Evolutionary conservation across 1,139 yeast species (phyloP), one percentile per base, ranked within the genome.

Genomic region (Meyerozyma guilliermondii): DNA sequence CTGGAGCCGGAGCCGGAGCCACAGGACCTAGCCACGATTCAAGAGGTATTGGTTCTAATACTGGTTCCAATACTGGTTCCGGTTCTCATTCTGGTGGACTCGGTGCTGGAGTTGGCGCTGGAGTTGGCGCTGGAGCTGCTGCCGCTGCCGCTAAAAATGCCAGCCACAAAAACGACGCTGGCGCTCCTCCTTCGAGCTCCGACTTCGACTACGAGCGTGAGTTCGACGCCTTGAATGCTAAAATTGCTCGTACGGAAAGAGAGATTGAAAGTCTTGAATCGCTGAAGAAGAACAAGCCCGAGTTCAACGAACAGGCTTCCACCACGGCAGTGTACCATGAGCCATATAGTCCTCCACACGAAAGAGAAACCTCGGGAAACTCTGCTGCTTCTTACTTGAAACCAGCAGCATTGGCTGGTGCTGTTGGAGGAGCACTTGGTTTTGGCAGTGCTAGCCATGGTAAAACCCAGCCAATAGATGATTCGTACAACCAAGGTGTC

Each of bases 241-340:
- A 60, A 42, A 59, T 61, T 28, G 55, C 50, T 35, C 45, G 48
- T 17, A 61, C 66, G n/a, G 60, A 60, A 45, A 43, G 47, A n/a
- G 62, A 60, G 43, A 53, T 61, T 22, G 61, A 60, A 13, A 44
- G 46, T n/a, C 52, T 59, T 46, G 46, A 51, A 16, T 22, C 24
- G 14, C 5, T 5, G 22, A 16, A 33, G 6, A 11, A 33, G 14
- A 10, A 11, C 24, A 33, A 33, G 23, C 13, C 35, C 11, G 26
- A 27, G n/a, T 10, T 28, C 22, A 30, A 9, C 28, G 39, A 42
- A 33, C 50, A 56, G 30, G 53, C 52, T 6, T 53, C 60, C 7
- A 50, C 56, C 28, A 50, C 49, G 10, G 58, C 60, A 4, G 43
- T 51, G 10, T 47, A 53, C 45, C 43, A 55, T 30, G 52, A 54